These are phyloP conservation scores for Tribonema minus DNA, from an alignment of 108 stramenopile genomes.

Conservation along the genomic window DNA sequence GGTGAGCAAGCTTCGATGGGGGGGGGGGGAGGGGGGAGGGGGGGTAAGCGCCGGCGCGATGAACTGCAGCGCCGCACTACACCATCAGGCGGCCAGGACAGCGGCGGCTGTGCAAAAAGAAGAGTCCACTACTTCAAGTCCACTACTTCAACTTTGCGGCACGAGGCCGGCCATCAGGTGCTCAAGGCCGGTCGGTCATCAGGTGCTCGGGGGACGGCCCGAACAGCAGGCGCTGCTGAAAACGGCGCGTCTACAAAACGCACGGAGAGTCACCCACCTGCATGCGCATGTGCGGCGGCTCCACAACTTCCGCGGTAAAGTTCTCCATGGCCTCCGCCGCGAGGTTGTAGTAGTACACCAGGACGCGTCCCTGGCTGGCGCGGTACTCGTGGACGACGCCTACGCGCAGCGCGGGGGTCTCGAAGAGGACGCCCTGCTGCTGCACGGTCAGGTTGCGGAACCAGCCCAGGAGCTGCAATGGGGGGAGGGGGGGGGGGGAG, in stretches of 20 bases:
- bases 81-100: neutral
- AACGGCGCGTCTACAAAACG: neutral
- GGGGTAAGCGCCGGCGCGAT: neutral
- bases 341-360: constrained; percentile 31
- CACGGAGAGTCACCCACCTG: neutral
- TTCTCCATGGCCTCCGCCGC: neutral
- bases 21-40: neutral
- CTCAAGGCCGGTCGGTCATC: neutral
- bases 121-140: too few relatives aligned
- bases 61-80: neutral
- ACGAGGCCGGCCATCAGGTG: neutral
- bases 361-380: constrained; percentile 19
- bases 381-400: constrained; percentile 42
- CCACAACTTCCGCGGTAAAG: neutral
- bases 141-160: too few relatives aligned
- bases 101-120: neutral
- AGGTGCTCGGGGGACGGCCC: neutral
- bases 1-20: too few relatives aligned
- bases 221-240: neutral
- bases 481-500: too few relatives aligned
- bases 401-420: neutral
- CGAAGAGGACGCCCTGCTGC: neutral
- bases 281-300: neutral
- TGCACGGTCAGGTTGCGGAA: too few relatives aligned
- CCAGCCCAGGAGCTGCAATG: too few relatives aligned